Conservation (phyloP, 2,329 filamentous ascomycete genomes). For the Elsinoe australis region DNA sequence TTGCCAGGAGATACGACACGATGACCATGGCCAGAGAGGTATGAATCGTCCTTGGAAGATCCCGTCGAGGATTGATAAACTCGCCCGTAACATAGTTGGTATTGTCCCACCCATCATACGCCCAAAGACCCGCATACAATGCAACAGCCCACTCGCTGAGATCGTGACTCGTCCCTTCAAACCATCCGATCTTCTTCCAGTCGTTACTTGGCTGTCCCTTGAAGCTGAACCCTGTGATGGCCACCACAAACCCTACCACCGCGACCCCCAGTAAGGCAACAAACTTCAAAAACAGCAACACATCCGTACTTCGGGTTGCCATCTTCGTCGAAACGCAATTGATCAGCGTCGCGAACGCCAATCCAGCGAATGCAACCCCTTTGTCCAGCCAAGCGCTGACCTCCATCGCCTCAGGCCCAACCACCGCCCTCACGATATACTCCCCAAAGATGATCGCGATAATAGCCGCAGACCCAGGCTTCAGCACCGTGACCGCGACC, state of each 20-base stretch:
- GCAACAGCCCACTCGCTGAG: conserved; percentile 87
- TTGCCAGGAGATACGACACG: conserved; percentile 79
- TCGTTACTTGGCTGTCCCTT: conserved; percentile 67
- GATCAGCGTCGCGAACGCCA: conserved; percentile 69
- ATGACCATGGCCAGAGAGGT: conserved; percentile 95
- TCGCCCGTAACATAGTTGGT: conserved; percentile 97
- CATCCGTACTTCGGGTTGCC: conserved; percentile 77
- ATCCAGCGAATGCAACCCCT: conserved; percentile 67
- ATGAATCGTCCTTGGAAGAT: conserved; percentile 90
- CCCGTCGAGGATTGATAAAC: conserved; percentile 82
- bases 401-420: conserved; percentile 76
- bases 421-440: conserved; percentile 80
- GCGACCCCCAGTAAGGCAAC: conserved; percentile 80
- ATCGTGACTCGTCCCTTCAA: conserved; percentile 72
- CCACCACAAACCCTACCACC: conserved; percentile 80
- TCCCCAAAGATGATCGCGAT: conserved; percentile 97
- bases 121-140: conserved; percentile 92
- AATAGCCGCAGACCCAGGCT: conserved; percentile 88
- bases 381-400: conserved; percentile 87
- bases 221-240: conserved; percentile 72
- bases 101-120: conserved; percentile 98
- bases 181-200: conserved; percentile 86
- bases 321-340: conserved; percentile 89
- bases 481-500: conserved; percentile 88
- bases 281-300: conserved; percentile 97